Evolutionary conservation across 805 yeast species (phyloP).

Genomic region (Hanseniaspora mollemarum): DNA sequence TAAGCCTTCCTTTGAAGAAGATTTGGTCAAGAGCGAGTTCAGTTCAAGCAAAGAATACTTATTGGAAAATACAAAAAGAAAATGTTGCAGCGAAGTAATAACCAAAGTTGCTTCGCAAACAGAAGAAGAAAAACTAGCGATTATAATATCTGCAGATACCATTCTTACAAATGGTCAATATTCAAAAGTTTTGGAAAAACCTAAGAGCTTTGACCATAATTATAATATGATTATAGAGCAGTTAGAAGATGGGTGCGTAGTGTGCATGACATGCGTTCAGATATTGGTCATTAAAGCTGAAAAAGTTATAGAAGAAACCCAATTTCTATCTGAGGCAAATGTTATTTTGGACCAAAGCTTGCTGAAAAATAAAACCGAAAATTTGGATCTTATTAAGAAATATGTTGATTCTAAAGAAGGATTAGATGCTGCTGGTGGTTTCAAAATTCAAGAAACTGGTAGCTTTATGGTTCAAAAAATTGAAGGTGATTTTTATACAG

Average conservation of each 20-base stretch:
- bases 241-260: not conserved
- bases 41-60: slow-evolving; percentile 21
- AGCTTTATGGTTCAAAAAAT: slow-evolving; percentile 50
- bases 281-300: slow-evolving; percentile 12
- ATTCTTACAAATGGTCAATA: slow-evolving; percentile 48
- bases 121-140: slow-evolving; percentile 18
- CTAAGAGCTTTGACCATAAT: slow-evolving; percentile 43
- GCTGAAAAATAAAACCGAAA: slow-evolving; percentile 22
- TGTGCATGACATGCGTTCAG: slow-evolving; percentile 7
- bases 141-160: slow-evolving; percentile 68
- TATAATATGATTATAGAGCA: slow-evolving; percentile 1
- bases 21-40: slow-evolving; percentile 42
- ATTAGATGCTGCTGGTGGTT: slow-evolving; percentile 80
- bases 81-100: not conserved
- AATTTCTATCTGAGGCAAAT: slow-evolving; percentile 35
- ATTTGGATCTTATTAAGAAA: slow-evolving; percentile 43
- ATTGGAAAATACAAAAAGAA: not conserved
- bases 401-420: slow-evolving; percentile 72
- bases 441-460: slow-evolving; percentile 67
- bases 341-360: slow-evolving; percentile 35
- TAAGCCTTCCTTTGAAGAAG: slow-evolving; percentile 66
- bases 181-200: slow-evolving; percentile 60
- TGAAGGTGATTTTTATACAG: slow-evolving; percentile 73
- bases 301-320: slow-evolving; percentile 11
- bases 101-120: not conserved